Evolutionary conservation across 2,329 filamentous ascomycete species (phyloP), one percentile per base, ranked within the genome.

Genomic region (Aureobasidium sp.): DNA sequence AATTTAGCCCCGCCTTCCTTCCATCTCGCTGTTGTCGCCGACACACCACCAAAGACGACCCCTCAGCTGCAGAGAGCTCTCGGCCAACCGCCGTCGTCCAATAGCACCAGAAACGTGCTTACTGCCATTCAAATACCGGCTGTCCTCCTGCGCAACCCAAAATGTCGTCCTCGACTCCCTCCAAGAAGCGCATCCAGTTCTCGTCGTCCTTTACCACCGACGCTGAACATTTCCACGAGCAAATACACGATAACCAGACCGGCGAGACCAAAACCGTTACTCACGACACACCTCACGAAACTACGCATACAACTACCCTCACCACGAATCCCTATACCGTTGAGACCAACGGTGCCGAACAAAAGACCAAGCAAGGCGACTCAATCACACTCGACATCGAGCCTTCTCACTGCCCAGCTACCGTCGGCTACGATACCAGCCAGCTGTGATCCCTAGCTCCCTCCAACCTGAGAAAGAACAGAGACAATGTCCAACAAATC

Each of bases 221-320:
- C 66, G 68, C 72, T 29, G 70, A 75, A 36, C 71, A 74, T 64
- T 67, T 76, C 21, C 71, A 71, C 66, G 70, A 74, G 47, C 72
- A 72, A 62, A 68, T 75, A 60, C 66, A 71, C 45, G 66, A 75
- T 63, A 71, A 74, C 44, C 72, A 68, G 41, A 73, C 55, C 63
- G 71, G 73, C 59, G 68, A 70, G 58, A 68, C 71, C 37, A 74
- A 72, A 64, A 67, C 72, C 39, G 53, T 74, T 44, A 71, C 75
- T 50, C 69, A 67, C 37, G 67, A 66, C 58, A 72, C 72, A 37
- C 74, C 75, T 3, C 69, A 69, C 16, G 61, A 66, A 27, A 69
- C 68, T 25, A 69, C 70, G 27, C 69, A 67, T 6, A 69, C 66
- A 21, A 64, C 74, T 3, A 73, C 70, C 36, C 67, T 76, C 42